These are phyloP conservation scores for Alternaria triticina DNA, from an alignment of 2,329 filamentous ascomycete species.

Conservation along the genomic window DNA sequence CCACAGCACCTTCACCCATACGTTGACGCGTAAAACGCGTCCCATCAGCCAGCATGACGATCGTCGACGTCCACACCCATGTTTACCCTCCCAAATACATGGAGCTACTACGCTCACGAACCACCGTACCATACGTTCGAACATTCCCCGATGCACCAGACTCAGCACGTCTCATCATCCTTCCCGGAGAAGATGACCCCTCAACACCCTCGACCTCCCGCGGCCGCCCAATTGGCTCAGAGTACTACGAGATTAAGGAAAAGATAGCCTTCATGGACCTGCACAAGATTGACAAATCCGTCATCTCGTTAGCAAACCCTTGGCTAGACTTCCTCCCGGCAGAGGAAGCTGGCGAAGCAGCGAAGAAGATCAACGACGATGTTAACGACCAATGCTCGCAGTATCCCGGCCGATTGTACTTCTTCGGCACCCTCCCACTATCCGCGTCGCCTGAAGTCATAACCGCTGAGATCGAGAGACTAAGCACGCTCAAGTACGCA, in stretches of 20 bases:
- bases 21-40: slow-evolving; percentile 3
- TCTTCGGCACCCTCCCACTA: slow-evolving; percentile 82
- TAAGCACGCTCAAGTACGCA: slow-evolving; percentile 69
- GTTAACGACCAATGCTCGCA: slow-evolving; percentile 73
- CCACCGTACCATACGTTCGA: slow-evolving; percentile 73
- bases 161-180: slow-evolving; percentile 70
- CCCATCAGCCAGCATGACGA: slow-evolving; percentile 41
- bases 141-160: slow-evolving; percentile 61
- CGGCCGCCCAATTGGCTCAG: slow-evolving; percentile 80
- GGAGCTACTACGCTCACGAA: slow-evolving; percentile 62
- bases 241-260: slow-evolving; percentile 79
- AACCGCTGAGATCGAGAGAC: slow-evolving; percentile 67
- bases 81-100: slow-evolving; percentile 68
- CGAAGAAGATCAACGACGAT: slow-evolving; percentile 75
- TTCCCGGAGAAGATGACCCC: slow-evolving; percentile 63
- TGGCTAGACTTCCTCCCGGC: slow-evolving; percentile 85
- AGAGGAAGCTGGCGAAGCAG: slow-evolving; percentile 67
- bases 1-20: background rate
- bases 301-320: slow-evolving; percentile 89
- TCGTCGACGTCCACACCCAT: slow-evolving; percentile 69
- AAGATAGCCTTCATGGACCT: slow-evolving; percentile 89
- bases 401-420: slow-evolving; percentile 74
- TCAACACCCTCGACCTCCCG: slow-evolving; percentile 62
- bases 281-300: slow-evolving; percentile 80
- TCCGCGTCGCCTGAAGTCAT: slow-evolving; percentile 69